A percentile compares a stretch with the other conserved stretches of the same genome.
These are phyloP conservation scores for Solanum ossicruentum DNA, from an alignment of 257 asterid genomes.

Conservation along the genomic window DNA sequence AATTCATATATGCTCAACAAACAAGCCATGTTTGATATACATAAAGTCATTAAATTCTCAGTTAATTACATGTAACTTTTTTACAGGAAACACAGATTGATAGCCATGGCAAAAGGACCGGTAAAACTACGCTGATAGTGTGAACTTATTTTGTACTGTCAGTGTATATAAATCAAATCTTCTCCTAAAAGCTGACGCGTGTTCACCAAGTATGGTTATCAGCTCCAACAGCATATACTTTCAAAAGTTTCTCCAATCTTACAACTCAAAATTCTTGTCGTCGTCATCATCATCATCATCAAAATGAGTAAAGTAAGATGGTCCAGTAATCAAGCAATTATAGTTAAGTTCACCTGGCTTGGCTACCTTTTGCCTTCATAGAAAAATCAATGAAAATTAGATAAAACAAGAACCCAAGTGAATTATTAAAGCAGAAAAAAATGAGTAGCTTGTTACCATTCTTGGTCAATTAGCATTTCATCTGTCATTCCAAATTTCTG, in stretches of 20 bases:
- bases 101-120: neutral
- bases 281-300: conserved; percentile 2
- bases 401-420: neutral
- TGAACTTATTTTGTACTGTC: neutral
- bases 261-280: neutral
- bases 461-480: conserved; percentile 61
- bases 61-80: neutral
- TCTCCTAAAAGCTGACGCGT: neutral
- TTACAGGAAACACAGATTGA: neutral
- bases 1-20: neutral
- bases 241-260: neutral
- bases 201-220: neutral
- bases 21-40: neutral
- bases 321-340: conserved; percentile 50
- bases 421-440: neutral
- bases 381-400: neutral
- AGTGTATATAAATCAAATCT: neutral
- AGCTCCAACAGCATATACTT: neutral
- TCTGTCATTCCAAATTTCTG: conserved; percentile 51
- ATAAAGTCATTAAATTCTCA: neutral
- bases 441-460: conserved; percentile 27
- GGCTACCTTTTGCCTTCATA: conserved; percentile 53
- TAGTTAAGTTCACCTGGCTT: conserved; percentile 69
- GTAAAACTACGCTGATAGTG: neutral
- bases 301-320: conserved; percentile 70